A percentile compares a stretch with the other conserved stretches of the same genome.
phyloP scores from a whole-genome alignment of 148 eudicot species.

The Cornus kousa region DNA sequence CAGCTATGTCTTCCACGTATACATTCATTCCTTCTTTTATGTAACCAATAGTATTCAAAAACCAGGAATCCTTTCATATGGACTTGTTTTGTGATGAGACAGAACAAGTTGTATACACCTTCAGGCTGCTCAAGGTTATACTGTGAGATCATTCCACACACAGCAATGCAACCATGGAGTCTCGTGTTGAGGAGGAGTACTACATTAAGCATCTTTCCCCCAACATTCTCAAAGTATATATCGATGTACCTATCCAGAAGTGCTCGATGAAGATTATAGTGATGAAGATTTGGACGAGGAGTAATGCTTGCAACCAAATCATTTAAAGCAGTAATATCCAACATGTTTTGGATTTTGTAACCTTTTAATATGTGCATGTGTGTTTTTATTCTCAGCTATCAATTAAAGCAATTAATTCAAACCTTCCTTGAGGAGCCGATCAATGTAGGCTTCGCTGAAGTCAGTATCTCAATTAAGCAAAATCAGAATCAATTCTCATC shows the following conservation, averaged over 20 bases:
- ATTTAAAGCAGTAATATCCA: no score
- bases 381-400: no score
- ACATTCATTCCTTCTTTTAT: constrained; percentile 34
- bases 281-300: no score
- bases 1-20: constrained; percentile 49
- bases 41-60: constrained; percentile 31
- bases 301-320: no score
- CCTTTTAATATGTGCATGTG: no score
- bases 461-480: no score
- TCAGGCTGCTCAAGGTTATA: constrained; percentile 42
- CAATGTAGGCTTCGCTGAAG: no score
- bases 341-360: no score
- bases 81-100: constrained; percentile 31
- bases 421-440: no score
- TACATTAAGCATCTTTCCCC: constrained; percentile 55
- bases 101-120: constrained; percentile 39
- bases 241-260: constrained; percentile 18
- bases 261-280: no score
- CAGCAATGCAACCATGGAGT: constrained; percentile 43
- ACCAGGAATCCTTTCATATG: constrained; percentile 50
- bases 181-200: constrained; percentile 50
- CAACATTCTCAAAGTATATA: constrained; percentile 55
- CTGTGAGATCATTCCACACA: constrained; percentile 55
- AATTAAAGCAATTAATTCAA: no score
- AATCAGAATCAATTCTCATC: no score